These are phyloP conservation scores for Hypoxylon sp. DNA, from an alignment of 2,329 filamentous ascomycete species.

Conservation along the genomic window DNA sequence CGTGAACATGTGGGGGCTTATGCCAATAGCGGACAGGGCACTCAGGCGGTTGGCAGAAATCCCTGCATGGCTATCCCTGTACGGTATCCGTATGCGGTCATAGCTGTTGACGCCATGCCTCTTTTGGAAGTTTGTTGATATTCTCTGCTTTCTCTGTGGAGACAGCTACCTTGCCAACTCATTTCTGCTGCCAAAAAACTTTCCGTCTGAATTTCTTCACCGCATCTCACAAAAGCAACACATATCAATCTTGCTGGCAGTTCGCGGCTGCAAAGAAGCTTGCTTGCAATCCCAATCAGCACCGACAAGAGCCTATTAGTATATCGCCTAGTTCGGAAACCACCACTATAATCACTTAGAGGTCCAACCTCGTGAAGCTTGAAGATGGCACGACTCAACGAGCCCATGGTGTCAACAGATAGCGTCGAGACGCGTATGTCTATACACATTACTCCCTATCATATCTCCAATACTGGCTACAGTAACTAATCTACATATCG, in stretches of 20 bases:
- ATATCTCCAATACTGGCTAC: not conserved
- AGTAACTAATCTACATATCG: conserved; percentile 11
- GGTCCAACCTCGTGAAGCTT: conserved; percentile 39
- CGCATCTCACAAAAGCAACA: conserved; percentile 27
- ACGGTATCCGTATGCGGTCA: no score
- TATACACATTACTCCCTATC: not conserved
- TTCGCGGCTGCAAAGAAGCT: not conserved
- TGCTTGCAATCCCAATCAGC: no score
- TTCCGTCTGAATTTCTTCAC: conserved; percentile 27
- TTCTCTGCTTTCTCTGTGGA: conserved; percentile 27
- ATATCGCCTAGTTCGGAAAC: conserved; percentile 9
- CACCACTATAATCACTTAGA: conserved; percentile 17
- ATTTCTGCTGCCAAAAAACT: conserved; percentile 33
- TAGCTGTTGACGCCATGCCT: conserved; percentile 30
- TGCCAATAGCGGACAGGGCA: no score
- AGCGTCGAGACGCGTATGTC: conserved; percentile 74
- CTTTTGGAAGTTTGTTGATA: conserved; percentile 41
- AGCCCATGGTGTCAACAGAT: conserved; percentile 72
- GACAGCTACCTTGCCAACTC: conserved; percentile 35
- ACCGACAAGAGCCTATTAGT: no score
- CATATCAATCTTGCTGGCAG: conserved; percentile 18
- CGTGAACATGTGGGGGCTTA: conserved; percentile 14
- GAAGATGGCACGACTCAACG: conserved; percentile 83
- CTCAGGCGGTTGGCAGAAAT: not conserved
- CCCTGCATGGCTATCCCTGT: conserved; percentile 21